Conservation (phyloP, 2,329 filamentous ascomycete species). For the Diaporthe longicolla region DNA sequence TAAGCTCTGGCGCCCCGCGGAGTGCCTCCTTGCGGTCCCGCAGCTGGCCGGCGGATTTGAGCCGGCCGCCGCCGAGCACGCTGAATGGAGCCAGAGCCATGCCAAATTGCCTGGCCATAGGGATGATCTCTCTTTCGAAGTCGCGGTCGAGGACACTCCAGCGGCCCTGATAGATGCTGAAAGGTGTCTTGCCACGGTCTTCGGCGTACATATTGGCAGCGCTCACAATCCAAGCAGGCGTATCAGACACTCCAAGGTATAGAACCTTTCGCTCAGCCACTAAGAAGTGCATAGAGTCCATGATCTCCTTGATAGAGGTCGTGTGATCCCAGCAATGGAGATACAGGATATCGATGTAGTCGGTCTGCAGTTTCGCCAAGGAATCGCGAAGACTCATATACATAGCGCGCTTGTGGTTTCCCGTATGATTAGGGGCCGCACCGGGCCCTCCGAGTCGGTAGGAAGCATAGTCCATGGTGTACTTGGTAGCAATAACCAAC, state of each 20-base stretch:
- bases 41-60: conserved; percentile 7
- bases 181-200: conserved; percentile 77
- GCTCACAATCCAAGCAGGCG: conserved; percentile 48
- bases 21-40: conserved; percentile 5
- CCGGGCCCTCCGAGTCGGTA: conserved; percentile 50
- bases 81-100: conserved; percentile 16
- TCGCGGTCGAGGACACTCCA: conserved; percentile 64
- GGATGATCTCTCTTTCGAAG: conserved; percentile 46
- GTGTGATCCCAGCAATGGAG: conserved; percentile 79
- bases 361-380: conserved; percentile 13
- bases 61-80: conserved; percentile 13
- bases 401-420: conserved; percentile 28
- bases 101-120: conserved; percentile 44
- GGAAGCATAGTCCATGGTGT: conserved; percentile 62
- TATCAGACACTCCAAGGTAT: conserved; percentile 70
- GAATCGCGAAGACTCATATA: conserved; percentile 21
- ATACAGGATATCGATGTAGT: conserved; percentile 55
- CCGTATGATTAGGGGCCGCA: not conserved
- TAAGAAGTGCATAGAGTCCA: conserved; percentile 76
- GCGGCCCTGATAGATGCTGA: conserved; percentile 77
- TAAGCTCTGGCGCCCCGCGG: conserved; percentile 12
- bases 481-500: conserved; percentile 79
- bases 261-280: conserved; percentile 74
- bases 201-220: conserved; percentile 79
- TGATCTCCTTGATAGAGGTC: conserved; percentile 75